phyloP scores from a whole-genome alignment of 352 stramenopile genomes.

The Phytophthora pluvialis region DNA sequence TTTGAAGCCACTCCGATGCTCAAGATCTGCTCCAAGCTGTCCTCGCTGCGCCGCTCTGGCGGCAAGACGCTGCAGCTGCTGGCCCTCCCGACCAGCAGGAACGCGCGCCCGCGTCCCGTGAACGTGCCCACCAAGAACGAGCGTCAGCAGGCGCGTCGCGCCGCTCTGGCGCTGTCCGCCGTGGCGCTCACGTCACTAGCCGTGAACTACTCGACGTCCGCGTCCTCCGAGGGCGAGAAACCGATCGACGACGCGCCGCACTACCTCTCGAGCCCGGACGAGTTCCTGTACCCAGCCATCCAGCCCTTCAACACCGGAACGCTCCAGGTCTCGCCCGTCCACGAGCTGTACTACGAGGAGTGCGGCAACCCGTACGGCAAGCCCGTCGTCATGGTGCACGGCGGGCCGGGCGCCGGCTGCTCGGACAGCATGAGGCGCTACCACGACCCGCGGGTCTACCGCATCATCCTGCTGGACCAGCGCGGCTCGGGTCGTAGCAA shows the following conservation, averaged over 20 bases:
- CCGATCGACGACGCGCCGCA: slow-evolving; percentile 26
- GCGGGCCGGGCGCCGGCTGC: slow-evolving; percentile 92
- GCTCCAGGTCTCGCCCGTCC: slow-evolving; percentile 81
- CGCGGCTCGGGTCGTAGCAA: slow-evolving; percentile 90
- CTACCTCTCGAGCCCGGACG: slow-evolving; percentile 57
- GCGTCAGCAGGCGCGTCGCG: slow-evolving; percentile 13
- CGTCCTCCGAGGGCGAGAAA: slow-evolving; percentile 30
- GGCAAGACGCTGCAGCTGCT: slow-evolving; percentile 42
- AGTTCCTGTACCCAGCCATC: slow-evolving; percentile 85
- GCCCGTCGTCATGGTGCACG: slow-evolving; percentile 95
- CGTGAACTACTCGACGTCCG: slow-evolving; percentile 33
- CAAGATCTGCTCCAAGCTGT: slow-evolving; percentile 29
- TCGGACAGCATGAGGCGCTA: slow-evolving; percentile 89
- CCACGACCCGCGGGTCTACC: slow-evolving; percentile 92
- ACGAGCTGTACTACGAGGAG: slow-evolving; percentile 93
- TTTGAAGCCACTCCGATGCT: slow-evolving; percentile 15
- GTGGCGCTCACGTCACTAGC: slow-evolving; percentile 35
- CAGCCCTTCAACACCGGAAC: slow-evolving; percentile 85
- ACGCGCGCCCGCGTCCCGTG: slow-evolving; percentile 26
- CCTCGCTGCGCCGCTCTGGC: slow-evolving; percentile 21
- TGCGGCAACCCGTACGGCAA: slow-evolving; percentile 88
- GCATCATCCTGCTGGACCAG: slow-evolving; percentile 95
- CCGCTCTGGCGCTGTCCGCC: slow-evolving; percentile 33
- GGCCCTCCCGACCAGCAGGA: slow-evolving; percentile 28
- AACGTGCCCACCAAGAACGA: slow-evolving; percentile 32